Percentiles rank a stretch among this genome's conserved stretches.
phyloP scores from a whole-genome alignment of 176 grass and related monocot species.

The Oropetium thomaeum region DNA sequence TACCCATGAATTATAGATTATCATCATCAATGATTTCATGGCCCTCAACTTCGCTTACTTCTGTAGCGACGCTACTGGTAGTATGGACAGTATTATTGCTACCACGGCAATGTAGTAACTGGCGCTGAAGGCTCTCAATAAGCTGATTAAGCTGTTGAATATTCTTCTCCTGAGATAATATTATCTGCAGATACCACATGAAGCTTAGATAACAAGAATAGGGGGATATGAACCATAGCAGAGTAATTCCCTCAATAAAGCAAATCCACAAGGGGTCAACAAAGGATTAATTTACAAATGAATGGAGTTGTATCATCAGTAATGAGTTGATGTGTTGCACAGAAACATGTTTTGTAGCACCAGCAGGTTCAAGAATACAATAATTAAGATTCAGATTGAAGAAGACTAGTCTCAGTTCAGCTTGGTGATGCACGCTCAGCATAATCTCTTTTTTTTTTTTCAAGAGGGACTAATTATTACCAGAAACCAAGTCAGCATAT shows the following conservation, averaged over 20 bases:
- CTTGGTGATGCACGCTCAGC: background rate
- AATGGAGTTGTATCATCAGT: background rate
- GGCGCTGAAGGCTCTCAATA: conserved; percentile 69
- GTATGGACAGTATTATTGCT: conserved; percentile 50
- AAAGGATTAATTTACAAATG: background rate
- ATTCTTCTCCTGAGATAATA: conserved; percentile 72
- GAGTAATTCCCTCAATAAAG: background rate
- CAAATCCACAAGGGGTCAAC: background rate
- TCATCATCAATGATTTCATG: conserved; percentile 55
- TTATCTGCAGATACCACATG: conserved; percentile 43
- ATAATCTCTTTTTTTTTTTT: background rate
- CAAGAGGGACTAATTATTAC: background rate
- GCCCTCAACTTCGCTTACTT: conserved; percentile 45
- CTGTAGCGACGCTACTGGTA: conserved; percentile 13
- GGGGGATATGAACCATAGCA: background rate
- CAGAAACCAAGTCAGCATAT: background rate
- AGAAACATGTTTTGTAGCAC: background rate
- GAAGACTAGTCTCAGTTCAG: background rate
- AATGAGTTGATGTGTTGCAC: background rate
- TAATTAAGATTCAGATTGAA: background rate
- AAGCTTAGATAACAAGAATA: conserved; percentile 13
- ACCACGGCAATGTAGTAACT: conserved; percentile 67
- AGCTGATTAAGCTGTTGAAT: conserved; percentile 71
- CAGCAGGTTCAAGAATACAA: background rate
- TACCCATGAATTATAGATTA: conserved; percentile 5